Base-by-base conservation (phyloP, 176 grass and related monocot species). In the Rhynchospora pubera region DNA sequence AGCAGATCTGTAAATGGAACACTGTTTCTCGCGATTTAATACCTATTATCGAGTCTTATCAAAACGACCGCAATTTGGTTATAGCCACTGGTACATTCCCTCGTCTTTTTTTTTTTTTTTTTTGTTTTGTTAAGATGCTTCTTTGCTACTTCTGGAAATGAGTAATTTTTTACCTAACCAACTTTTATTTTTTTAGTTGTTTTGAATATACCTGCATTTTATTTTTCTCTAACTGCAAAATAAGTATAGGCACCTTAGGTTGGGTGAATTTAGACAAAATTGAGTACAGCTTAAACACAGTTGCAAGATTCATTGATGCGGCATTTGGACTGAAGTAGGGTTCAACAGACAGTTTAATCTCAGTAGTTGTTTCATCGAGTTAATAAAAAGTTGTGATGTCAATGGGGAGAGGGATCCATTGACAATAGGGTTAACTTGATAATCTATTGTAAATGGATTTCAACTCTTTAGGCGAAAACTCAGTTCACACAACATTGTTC, bases 1-100 rank as follows among this genome's bases (percentile, higher is more conserved):
- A 90, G 78, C 94, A 92, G 91, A 91, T 97, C 9, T 94, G 94
- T 84, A 92, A 90, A 85, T 97, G 89, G 94, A 94, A 87, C 18
- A 90, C 86, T 21, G 89, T 93, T 14, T 94, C 88, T 24, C 85
- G 62, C 12, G 89, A 97, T 89, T 69, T 97, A 74, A 90, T 97
- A 44, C 94, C 91, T 68, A 90, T 97, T 55, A 90, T 97, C 15
- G 94, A 97, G 77, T 86, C 89, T 58, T 88, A 91, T 65, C 94
- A 97, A 85, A 78, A 43, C 6, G 94, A 97, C 19, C 87, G 86
- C 72, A 90, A 92, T 85, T 80, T 94, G 69, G 84, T 89, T 19
- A 94, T 97, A 70, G 89, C 67, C 74, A 74, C 94, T 24, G 89
- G 91, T 94, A 85, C 19, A 60, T 59, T 52, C 72, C n/a, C 32